Evolutionary conservation across 179 eudicot species (phyloP).

Genomic region (Drosera spatulata): DNA sequence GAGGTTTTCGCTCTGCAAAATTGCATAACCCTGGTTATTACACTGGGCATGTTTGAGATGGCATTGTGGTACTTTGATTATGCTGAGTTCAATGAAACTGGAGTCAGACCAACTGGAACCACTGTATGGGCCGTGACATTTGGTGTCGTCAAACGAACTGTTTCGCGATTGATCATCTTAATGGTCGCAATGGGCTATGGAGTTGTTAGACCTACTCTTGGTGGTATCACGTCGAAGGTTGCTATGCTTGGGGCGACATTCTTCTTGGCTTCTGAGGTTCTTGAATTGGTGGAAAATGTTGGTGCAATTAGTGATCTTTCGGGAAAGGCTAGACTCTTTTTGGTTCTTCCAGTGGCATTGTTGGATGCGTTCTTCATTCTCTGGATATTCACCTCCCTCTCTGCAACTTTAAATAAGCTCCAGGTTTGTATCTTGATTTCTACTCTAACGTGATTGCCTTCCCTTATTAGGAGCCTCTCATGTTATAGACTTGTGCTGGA

Average conservation of each 20-base stretch:
- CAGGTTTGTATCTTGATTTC: constrained; percentile 47
- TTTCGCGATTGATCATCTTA: constrained; percentile 71
- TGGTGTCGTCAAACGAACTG: constrained; percentile 81
- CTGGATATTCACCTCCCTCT: constrained; percentile 91
- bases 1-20: constrained; percentile 89
- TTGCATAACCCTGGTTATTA: constrained; percentile 81
- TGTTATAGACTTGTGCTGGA: too few species aligned
- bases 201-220: constrained; percentile 96
- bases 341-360: constrained; percentile 88
- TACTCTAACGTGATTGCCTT: neutral
- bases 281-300: constrained; percentile 91
- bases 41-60: constrained; percentile 98
- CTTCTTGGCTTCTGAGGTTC: constrained; percentile 90
- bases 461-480: neutral
- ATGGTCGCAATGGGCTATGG: constrained; percentile 98
- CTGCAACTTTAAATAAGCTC: constrained; percentile 83
- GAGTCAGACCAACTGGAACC: constrained; percentile 78
- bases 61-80: constrained; percentile 94
- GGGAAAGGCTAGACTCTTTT: constrained; percentile 79
- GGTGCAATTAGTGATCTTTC: constrained; percentile 92
- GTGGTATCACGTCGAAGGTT: constrained; percentile 89
- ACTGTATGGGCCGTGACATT: constrained; percentile 95
- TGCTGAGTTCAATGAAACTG: constrained; percentile 86
- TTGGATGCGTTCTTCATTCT: constrained; percentile 93
- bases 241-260: constrained; percentile 85